Base-by-base conservation (phyloP, 192 early-diverging fungal species). In the Backusella liffmaniae region DNA sequence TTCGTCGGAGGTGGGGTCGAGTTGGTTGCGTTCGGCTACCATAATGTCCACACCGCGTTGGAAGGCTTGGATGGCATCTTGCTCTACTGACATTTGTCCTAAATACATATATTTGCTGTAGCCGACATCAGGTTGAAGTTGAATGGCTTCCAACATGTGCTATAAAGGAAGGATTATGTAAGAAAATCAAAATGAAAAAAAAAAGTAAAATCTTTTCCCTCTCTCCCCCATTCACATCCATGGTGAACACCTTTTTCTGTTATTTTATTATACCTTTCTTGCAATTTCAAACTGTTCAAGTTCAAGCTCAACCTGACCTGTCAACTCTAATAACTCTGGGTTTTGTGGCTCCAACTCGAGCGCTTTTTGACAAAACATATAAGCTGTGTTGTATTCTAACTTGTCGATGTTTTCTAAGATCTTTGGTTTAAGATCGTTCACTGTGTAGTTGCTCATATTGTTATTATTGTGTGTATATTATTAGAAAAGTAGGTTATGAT, bases 91-190 rank as follows among this genome's bases (percentile, higher is more conserved):
- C 71, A 93, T 78, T 83, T 94, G 93, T 36, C 94, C 93, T 42
- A 99, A 85, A 79, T 97, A 95, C 88, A 99, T 91, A 86, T 94
- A 97, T 81, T 94, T 93, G 73, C 88, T 86, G 73, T 89, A 89
- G 26, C 92, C 91, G 49, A 82, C 80, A 35, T 92, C 85, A 26
- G 92, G 91, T 67, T 84, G 84, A n/a, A 94, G 79, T 74, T 88
- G 84, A 35, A 92, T 91, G 70, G 91, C 91, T 79, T 87, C 87
- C 83, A 83, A 84, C 73, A 94, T 89, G 78, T 90, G 90, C 81
- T 87, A 62, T 12, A 13, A 73, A 2, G 2, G 21, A 66, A 10
- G 29, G 26, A 71, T 5, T 13, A 59, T 29, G n/a, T 8, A 70
- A 30, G 29, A 30, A 49, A 49, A 49, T 44, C 15, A 49, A 49